Conservation (phyloP, 176 grass and related monocot species). For the Poa pratensis region DNA sequence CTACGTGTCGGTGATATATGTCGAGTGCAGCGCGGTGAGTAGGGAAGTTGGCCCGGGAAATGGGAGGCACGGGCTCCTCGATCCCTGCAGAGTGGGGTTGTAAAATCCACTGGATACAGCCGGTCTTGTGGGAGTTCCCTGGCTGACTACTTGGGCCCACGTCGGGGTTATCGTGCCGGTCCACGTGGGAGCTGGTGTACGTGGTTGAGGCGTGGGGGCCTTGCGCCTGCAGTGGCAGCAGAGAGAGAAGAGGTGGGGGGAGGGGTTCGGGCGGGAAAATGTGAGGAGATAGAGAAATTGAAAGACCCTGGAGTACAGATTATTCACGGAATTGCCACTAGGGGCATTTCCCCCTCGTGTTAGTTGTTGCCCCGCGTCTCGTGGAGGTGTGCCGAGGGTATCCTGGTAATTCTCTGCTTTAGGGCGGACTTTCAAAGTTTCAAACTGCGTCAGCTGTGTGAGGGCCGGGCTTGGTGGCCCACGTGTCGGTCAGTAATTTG, state of each 20-base stretch:
- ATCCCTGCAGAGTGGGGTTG: constrained; percentile 20
- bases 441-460: not conserved
- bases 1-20: not conserved
- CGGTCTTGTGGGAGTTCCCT: no score
- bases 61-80: not conserved
- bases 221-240: not conserved
- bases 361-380: not conserved
- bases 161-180: not conserved
- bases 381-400: not conserved
- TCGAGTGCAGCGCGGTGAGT: not conserved
- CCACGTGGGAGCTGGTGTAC: not conserved
- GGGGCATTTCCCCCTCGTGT: not conserved
- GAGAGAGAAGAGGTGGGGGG: not conserved
- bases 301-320: rapidly evolving
- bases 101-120: not conserved
- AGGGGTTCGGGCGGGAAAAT: constrained; percentile 69
- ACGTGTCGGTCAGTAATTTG: no score
- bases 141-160: not conserved
- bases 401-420: not conserved
- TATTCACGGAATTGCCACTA: not conserved
- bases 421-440: not conserved
- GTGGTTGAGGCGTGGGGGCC: not conserved
- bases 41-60: not conserved
- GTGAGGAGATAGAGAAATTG: not conserved
- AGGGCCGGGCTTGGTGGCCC: no score